A percentile compares a stretch with the other conserved stretches of the same genome.
These are phyloP conservation scores for Juncus inflexus DNA, from an alignment of 176 grass and related monocot genomes.

Conservation along the genomic window DNA sequence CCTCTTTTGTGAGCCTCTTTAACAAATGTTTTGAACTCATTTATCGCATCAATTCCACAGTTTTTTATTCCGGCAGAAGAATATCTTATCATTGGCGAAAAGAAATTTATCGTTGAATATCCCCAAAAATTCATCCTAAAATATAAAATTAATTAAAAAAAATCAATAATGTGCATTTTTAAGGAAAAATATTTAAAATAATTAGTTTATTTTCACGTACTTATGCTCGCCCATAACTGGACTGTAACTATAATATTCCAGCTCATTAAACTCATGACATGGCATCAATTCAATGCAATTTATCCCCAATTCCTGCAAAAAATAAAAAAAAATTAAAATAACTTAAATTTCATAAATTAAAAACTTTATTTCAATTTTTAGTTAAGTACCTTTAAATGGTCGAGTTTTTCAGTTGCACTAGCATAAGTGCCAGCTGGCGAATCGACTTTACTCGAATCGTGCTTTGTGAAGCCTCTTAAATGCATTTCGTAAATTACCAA, in stretches of 20 bases:
- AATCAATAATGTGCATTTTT: not conserved
- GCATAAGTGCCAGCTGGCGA: constrained; percentile 66
- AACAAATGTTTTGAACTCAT: constrained; percentile 86
- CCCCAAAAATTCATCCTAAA: constrained; percentile 94
- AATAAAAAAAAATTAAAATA: not conserved
- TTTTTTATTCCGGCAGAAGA: constrained; percentile 48
- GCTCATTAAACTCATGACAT: constrained; percentile 92
- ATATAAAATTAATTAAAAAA: constrained; percentile 10
- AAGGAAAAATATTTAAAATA: constrained; percentile 17
- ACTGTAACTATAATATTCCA: constrained; percentile 62
- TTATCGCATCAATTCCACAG: constrained; percentile 70
- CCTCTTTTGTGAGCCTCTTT: constrained; percentile 87
- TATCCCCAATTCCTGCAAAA: constrained; percentile 75
- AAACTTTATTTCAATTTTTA: not conserved
- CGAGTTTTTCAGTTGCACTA: constrained; percentile 63
- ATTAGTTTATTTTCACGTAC: constrained; percentile 38
- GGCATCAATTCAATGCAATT: constrained; percentile 98
- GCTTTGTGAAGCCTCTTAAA: constrained; percentile 79
- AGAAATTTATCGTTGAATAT: constrained; percentile 88
- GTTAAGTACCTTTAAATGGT: constrained; percentile 68
- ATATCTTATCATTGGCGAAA: constrained; percentile 95
- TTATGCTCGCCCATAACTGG: constrained; percentile 41
- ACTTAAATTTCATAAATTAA: too few relatives aligned
- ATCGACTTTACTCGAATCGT: constrained; percentile 63
- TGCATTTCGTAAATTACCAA: constrained; percentile 95